Conservation (phyloP, 495 filamentous ascomycete species). For the Penicillium psychrofluorescens region DNA sequence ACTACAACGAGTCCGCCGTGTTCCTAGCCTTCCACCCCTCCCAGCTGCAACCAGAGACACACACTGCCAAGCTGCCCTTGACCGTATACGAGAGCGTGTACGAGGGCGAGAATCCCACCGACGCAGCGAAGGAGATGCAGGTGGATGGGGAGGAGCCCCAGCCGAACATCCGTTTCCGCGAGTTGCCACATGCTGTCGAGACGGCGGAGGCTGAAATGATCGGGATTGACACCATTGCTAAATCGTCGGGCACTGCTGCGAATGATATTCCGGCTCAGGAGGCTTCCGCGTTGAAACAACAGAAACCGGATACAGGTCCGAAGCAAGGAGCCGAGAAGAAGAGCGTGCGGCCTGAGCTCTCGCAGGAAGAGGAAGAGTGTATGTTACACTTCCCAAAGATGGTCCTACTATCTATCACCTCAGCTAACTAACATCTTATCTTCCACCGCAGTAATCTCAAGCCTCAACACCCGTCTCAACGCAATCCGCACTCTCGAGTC, state of each 20-base stretch:
- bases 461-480: slow-evolving; percentile 79
- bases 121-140: slow-evolving; percentile 65
- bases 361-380: slow-evolving; percentile 72
- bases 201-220: slow-evolving; percentile 98
- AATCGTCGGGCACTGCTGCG: slow-evolving; percentile 71
- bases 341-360: slow-evolving; percentile 43
- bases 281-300: not conserved
- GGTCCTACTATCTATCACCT: not conserved
- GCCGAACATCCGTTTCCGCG: slow-evolving; percentile 65
- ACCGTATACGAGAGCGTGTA: slow-evolving; percentile 84
- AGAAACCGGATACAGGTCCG: not conserved
- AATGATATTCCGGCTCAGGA: slow-evolving; percentile 3
- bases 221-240: slow-evolving; percentile 81
- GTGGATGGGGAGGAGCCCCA: slow-evolving; percentile 53
- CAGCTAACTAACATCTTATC: slow-evolving; percentile 8
- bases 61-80: slow-evolving; percentile 76
- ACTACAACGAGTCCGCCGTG: slow-evolving; percentile 78
- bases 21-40: slow-evolving; percentile 79
- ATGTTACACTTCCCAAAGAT: slow-evolving; percentile 9
- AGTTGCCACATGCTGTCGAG: slow-evolving; percentile 80
- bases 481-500: slow-evolving; percentile 86
- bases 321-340: slow-evolving; percentile 4
- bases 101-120: slow-evolving; percentile 51
- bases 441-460: slow-evolving; percentile 48
- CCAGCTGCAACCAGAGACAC: slow-evolving; percentile 36